Conservation (phyloP, 306 rosid genomes). For the Pterocarpus santalinus region DNA sequence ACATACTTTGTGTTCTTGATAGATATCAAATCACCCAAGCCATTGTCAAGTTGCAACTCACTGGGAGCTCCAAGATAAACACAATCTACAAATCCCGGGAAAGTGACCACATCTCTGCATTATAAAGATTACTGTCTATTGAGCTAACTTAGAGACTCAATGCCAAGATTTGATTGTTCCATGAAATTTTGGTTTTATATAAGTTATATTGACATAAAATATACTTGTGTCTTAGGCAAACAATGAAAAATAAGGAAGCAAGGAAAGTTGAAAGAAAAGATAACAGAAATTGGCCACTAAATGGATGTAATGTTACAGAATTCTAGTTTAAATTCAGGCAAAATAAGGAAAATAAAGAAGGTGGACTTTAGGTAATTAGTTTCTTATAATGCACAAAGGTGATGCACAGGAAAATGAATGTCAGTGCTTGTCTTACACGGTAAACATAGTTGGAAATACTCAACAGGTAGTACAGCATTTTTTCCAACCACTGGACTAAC, state of each 20-base stretch:
- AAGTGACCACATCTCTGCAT: slow-evolving; percentile 81
- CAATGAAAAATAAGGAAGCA: slow-evolving; percentile 7
- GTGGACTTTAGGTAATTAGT: not conserved
- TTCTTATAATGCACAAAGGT: not conserved
- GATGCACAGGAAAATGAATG: slow-evolving; percentile 28
- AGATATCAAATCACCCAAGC: slow-evolving; percentile 83
- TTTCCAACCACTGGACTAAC: slow-evolving; percentile 33
- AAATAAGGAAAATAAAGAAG: slow-evolving; percentile 10
- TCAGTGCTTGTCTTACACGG: not conserved
- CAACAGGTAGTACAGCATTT: slow-evolving; percentile 26
- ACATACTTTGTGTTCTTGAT: slow-evolving; percentile 83
- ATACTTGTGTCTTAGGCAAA: slow-evolving; percentile 8
- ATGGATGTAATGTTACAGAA: slow-evolving; percentile 33
- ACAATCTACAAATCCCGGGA: slow-evolving; percentile 98
- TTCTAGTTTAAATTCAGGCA: slow-evolving; percentile 25
- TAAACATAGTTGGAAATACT: slow-evolving; percentile 15
- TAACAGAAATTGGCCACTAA: slow-evolving; percentile 22
- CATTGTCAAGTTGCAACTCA: slow-evolving; percentile 84
- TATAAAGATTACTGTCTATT: slow-evolving; percentile 33
- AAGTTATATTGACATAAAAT: slow-evolving; percentile 30
- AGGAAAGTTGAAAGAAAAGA: slow-evolving; percentile 4
- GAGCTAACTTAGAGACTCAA: slow-evolving; percentile 35
- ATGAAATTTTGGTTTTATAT: slow-evolving; percentile 31
- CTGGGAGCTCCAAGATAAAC: slow-evolving; percentile 74
- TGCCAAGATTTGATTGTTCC: slow-evolving; percentile 29